Conservation (phyloP, 192 early-diverging fungal genomes). For the Podila epicladia region DNA sequence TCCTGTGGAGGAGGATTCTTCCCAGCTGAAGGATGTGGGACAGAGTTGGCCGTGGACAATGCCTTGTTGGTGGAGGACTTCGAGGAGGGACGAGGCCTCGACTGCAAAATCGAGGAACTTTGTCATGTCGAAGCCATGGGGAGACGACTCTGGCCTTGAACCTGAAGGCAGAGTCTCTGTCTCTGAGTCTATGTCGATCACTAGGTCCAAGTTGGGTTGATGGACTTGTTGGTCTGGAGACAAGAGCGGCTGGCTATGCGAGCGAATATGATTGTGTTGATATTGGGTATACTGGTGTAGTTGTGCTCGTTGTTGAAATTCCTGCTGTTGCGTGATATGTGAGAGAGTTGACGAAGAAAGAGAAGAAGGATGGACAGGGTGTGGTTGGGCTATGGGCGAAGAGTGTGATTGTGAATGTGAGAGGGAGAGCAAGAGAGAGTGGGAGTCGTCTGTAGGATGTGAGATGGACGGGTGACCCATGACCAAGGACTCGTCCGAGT, state of each 20-base stretch:
- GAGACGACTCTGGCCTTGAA: neutral
- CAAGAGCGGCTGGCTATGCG: slow-evolving; percentile 5
- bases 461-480: too few relatives aligned
- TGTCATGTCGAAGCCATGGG: slow-evolving; percentile 28
- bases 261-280: slow-evolving; percentile 5
- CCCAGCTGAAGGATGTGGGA: slow-evolving; percentile 40
- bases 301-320: neutral
- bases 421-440: too few relatives aligned
- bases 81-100: slow-evolving; percentile 34
- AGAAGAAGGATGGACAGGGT: neutral
- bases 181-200: slow-evolving; percentile 3
- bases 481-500: too few relatives aligned
- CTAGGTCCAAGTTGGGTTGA: slow-evolving; percentile 11
- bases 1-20: slow-evolving; percentile 20
- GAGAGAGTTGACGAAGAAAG: neutral
- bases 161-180: neutral
- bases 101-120: slow-evolving; percentile 35
- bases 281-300: neutral
- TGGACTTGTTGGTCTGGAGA: slow-evolving; percentile 16
- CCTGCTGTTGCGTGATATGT: slow-evolving; percentile 30
- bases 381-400: too few relatives aligned
- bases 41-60: slow-evolving; percentile 42
- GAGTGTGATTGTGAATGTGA: too few relatives aligned
- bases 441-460: too few relatives aligned
- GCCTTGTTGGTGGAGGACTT: slow-evolving; percentile 34